Evolutionary conservation across 352 stramenopile species (phyloP), one percentile per base, ranked within the genome.

Genomic region (Phytophthora hybrid): DNA sequence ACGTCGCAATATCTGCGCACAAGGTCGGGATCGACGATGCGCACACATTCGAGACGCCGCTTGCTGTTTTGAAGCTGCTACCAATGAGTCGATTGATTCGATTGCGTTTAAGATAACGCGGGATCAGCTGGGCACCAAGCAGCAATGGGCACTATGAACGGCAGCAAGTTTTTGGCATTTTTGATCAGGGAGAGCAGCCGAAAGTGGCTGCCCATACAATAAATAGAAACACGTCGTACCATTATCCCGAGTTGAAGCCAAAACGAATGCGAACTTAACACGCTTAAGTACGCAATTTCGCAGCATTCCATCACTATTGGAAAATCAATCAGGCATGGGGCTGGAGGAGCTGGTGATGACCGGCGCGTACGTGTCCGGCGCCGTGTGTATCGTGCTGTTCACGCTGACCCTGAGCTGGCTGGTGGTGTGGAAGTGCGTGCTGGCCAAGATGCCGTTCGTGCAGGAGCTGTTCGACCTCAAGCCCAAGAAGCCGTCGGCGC

Each of bases 401-500:
- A 95, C 88, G 59, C 73, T 95, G 10, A 80, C 67, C 10, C 57
- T 95, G 31, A 87, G 86, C 58, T 95, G 88, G 88, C 82, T 95
- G 59, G 79, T 91, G n/a, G 88, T 95, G 60, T 95, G 88, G 88
- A 95, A 93, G 76, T 91, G 84, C 62, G 85, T 95, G 63, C 76
- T 95, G 59, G 83, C 88, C 57, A 93, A 93, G 70, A 95, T 95
- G 85, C 84, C 84, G 18, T 93, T 95, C 64, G 67, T 95, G 34
- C 88, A 93, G 67, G 88, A 95, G 72, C 82, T 95, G 23, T 92
- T 95, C 76, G 88, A 95, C 75, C 75, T 95, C 62, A 93, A 93
- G 68, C 85, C 88, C 57, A 83, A 84, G 66, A 89, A 83, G 46
- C 34, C 74, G 18, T 69, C 71, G 41, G 68, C 71, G 9, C 63